phyloP scores from a whole-genome alignment of 1,284 basidiomycete genomes.

The Apiotrichum laibachii region DNA sequence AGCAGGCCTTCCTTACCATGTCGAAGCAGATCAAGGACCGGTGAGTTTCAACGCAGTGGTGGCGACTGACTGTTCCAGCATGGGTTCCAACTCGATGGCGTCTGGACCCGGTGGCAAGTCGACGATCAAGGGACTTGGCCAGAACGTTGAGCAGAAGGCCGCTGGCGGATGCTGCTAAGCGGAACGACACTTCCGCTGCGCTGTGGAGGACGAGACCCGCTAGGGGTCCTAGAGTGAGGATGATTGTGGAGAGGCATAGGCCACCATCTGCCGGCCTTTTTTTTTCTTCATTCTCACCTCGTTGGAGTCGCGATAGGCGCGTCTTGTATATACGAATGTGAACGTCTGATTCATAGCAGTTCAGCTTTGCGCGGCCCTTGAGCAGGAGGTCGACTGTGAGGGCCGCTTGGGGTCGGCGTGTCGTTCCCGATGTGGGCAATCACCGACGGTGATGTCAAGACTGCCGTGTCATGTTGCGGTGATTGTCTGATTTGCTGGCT shows the following conservation, averaged over 20 bases:
- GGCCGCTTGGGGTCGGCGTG: too few species aligned
- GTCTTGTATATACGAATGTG: conserved; percentile 30
- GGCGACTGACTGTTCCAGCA: conserved; percentile 48
- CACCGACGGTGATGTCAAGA: too few species aligned
- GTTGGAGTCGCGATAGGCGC: conserved; percentile 12
- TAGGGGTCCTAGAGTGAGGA: conserved; percentile 9
- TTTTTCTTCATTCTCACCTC: conserved; percentile 5
- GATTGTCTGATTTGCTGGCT: too few species aligned
- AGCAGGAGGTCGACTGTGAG: too few species aligned
- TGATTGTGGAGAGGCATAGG: conserved; percentile 7
- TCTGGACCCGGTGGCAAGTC: conserved; percentile 54
- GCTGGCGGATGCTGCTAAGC: conserved; percentile 70
- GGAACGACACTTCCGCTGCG: neutral
- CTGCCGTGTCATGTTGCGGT: too few species aligned
- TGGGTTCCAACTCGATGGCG: conserved; percentile 54
- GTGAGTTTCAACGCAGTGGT: conserved; percentile 32
- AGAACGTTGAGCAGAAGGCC: conserved; percentile 70
- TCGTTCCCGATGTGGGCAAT: too few species aligned
- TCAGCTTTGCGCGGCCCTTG: neutral
- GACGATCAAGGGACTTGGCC: conserved; percentile 60
- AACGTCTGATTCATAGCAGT: conserved; percentile 22
- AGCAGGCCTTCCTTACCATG: conserved; percentile 99
- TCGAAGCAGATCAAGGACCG: conserved; percentile 97
- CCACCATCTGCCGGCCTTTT: neutral
- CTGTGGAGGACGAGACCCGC: conserved; percentile 3